Evolutionary conservation across 495 filamentous ascomycete genomes (phyloP), one percentile per base, ranked within the genome.

Genomic region (Penicillium parvum): DNA sequence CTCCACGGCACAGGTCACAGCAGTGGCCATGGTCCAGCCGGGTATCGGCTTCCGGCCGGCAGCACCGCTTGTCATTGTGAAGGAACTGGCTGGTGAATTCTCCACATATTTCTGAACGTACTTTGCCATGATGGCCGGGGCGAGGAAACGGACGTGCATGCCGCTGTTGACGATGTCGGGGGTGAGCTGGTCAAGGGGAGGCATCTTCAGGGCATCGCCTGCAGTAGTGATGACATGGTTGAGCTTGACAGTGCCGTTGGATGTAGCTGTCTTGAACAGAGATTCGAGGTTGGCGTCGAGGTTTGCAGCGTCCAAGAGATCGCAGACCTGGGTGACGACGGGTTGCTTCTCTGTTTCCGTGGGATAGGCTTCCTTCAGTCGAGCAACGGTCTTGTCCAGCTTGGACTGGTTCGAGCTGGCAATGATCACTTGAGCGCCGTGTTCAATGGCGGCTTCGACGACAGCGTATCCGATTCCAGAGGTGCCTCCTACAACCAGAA

Each of bases 211-310:
- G 5, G 45, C 32, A 42, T 81, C 72, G 7, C 70, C 79, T 0
- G 83, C 82, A 4, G 81, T 82, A 52, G 61, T 74, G 38, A 79
- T 71, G 16, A 86, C 64, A 50, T 86, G 83, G 57, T 85, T 72
- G 30, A 85, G 46, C 30, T 65, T 53, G 21, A 37, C 11, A 5
- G 36, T 56, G 17, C 65, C 58, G 12, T 28, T 26, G 12, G 27
- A 19, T 2, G 54, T 50, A 12, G 54, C 56, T 4, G 54, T 56
- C 2, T 64, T 33, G 43, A 85, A 72, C 3, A 83, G 63, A 0
- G 41, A 34, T n/a, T 67, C 63, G 3, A 84, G 55, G 17, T 65
- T 58, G 5, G 61, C 47, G 28, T 82, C 68, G 3, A 76, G 54
- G 4, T 55, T 53, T 7, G 38, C 49, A 7, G 52, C 47, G 14